Evolutionary conservation across 768 basidiomycete genomes (phyloP).

Genomic region (Brasilioporus rufonigricans): DNA sequence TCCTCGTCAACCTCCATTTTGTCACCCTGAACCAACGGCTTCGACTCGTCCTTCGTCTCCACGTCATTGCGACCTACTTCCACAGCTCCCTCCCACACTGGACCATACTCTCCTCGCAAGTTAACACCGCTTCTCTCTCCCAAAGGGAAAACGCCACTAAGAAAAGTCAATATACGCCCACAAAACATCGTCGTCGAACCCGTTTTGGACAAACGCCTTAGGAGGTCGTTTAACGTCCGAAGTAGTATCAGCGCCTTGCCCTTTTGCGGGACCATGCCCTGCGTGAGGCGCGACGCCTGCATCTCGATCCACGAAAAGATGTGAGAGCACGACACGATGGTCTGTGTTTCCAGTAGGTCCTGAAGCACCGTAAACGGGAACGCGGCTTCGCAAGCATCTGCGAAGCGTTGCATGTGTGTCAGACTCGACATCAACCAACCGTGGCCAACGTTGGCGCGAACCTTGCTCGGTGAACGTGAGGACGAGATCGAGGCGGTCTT

Average conservation of each 20-base stretch:
- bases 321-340: conserved; percentile 80
- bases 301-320: conserved; percentile 87
- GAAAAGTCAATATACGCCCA: conserved; percentile 84
- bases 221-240: conserved; percentile 82
- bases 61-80: conserved; percentile 36
- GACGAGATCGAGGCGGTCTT: conserved; percentile 66
- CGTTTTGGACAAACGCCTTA: conserved; percentile 84
- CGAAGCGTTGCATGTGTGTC: not conserved
- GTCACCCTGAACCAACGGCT: conserved; percentile 37
- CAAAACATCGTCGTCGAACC: conserved; percentile 84
- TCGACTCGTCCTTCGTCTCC: conserved; percentile 31
- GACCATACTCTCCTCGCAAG: conserved; percentile 82
- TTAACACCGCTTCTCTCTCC: conserved; percentile 92
- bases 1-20: conserved; percentile 65
- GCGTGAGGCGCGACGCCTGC: conserved; percentile 66
- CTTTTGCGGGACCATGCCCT: conserved; percentile 80
- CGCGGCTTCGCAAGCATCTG: conserved; percentile 75
- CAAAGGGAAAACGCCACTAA: conserved; percentile 82
- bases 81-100: conserved; percentile 69
- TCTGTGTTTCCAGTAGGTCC: conserved; percentile 83
- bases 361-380: conserved; percentile 75
- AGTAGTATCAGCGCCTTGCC: conserved; percentile 85
- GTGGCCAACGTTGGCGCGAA: conserved; percentile 30
- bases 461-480: conserved; percentile 78
- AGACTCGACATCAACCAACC: conserved; percentile 1